phyloP scores from a whole-genome alignment of 164 flowering plant species.

The Piper longum region DNA sequence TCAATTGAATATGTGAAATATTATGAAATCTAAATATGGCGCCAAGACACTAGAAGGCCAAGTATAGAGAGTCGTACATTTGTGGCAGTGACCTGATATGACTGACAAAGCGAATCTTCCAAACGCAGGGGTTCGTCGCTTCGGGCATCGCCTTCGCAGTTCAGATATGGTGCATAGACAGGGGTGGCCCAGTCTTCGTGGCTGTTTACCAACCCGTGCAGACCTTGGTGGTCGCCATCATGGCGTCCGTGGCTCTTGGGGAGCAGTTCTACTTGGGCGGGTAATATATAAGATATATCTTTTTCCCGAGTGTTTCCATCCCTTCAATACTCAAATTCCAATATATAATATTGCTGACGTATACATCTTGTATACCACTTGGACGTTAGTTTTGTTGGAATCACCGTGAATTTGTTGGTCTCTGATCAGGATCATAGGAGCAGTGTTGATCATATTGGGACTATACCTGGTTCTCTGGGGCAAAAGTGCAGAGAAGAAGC shows the following conservation, averaged over 20 bases:
- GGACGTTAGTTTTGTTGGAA: background rate
- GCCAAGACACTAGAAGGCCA: background rate
- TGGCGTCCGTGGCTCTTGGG: slow-evolving; percentile 82
- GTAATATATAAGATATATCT: slow-evolving; percentile 16
- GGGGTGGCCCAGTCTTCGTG: slow-evolving; percentile 98
- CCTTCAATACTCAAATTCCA: background rate
- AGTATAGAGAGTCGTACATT: background rate
- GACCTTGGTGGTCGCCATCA: slow-evolving; percentile 91
- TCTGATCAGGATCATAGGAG: slow-evolving; percentile 77
- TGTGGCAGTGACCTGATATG: background rate
- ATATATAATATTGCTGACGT: background rate
- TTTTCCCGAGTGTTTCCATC: background rate
- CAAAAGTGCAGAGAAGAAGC: slow-evolving; percentile 67
- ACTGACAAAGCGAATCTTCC: background rate
- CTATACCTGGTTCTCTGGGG: slow-evolving; percentile 97
- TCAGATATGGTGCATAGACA: slow-evolving; percentile 99
- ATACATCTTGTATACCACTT: background rate
- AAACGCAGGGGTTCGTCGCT: slow-evolving; percentile 83
- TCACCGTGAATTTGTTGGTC: background rate
- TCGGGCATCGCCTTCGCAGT: slow-evolving; percentile 98
- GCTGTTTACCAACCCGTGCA: slow-evolving; percentile 99
- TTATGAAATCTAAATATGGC: background rate
- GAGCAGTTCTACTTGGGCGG: slow-evolving; percentile 98
- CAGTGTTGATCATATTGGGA: slow-evolving; percentile 72
- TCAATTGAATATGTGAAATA: too few relatives aligned